phyloP scores from a whole-genome alignment of 768 basidiomycete genomes.

The Tephrocybe sp. region DNA sequence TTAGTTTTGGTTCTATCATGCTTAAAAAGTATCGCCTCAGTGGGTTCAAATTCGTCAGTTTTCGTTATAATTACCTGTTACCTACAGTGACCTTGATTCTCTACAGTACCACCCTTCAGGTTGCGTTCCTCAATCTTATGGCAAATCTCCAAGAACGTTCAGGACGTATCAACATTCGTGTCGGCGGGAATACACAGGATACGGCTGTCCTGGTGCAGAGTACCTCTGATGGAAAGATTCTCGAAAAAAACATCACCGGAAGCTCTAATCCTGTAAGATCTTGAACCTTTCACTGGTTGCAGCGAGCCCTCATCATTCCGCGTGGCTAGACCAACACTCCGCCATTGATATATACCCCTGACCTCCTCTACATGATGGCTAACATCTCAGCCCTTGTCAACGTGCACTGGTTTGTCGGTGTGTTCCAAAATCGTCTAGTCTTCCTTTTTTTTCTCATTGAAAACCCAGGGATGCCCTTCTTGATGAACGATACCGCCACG shows the following conservation, averaged over 20 bases:
- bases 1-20: no score
- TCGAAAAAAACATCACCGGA: slow-evolving; percentile 21
- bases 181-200: slow-evolving; percentile 87
- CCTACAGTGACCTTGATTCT: no score
- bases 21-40: no score
- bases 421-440: no score
- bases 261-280: slow-evolving; percentile 16
- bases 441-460: no score
- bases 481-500: slow-evolving; percentile 52
- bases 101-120: slow-evolving; percentile 46
- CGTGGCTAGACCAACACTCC: slow-evolving; percentile 61
- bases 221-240: slow-evolving; percentile 41
- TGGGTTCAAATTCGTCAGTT: slow-evolving; percentile 11
- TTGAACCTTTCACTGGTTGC: background rate
- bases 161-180: slow-evolving; percentile 60
- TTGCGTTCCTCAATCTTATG: slow-evolving; percentile 78
- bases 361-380: slow-evolving; percentile 65
- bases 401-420: slow-evolving; percentile 68
- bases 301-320: background rate
- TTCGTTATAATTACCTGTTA: background rate
- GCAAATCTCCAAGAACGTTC: slow-evolving; percentile 64
- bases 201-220: slow-evolving; percentile 49
- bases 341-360: slow-evolving; percentile 61
- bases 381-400: slow-evolving; percentile 64
- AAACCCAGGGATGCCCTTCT: slow-evolving; percentile 56